Conservation (phyloP, 192 early-diverging fungal species). For the Coemansia sp. region DNA sequence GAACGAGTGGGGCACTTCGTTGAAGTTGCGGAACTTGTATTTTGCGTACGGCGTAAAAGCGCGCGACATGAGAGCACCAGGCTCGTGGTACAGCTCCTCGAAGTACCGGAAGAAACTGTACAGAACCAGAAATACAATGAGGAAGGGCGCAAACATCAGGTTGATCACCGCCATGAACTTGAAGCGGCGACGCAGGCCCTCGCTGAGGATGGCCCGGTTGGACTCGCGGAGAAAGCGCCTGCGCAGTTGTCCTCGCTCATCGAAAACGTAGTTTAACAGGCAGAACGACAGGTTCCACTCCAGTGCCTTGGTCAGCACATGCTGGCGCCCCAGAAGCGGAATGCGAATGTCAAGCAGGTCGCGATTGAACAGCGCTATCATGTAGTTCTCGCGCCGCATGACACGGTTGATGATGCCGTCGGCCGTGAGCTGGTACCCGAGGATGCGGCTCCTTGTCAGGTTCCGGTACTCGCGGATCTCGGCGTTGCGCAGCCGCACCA, state of each 20-base stretch:
- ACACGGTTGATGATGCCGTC: slow-evolving; percentile 89
- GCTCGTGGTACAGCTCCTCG: slow-evolving; percentile 82
- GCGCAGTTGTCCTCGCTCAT: slow-evolving; percentile 79
- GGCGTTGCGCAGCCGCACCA: slow-evolving; percentile 71
- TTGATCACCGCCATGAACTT: slow-evolving; percentile 86
- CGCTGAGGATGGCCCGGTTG: slow-evolving; percentile 64
- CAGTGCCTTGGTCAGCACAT: slow-evolving; percentile 80
- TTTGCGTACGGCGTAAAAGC: slow-evolving; percentile 82
- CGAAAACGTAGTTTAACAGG: slow-evolving; percentile 84
- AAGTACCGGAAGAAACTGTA: slow-evolving; percentile 93
- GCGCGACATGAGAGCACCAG: slow-evolving; percentile 75
- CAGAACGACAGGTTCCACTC: slow-evolving; percentile 93
- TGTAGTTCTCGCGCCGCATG: slow-evolving; percentile 96
- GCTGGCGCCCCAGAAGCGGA: slow-evolving; percentile 59
- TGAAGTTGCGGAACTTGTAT: slow-evolving; percentile 97
- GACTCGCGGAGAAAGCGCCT: slow-evolving; percentile 78
- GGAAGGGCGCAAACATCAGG: slow-evolving; percentile 83
- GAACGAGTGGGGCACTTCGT: slow-evolving; percentile 94
- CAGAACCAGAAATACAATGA: slow-evolving; percentile 75
- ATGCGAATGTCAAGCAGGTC: slow-evolving; percentile 81
- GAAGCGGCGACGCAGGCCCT: slow-evolving; percentile 76
- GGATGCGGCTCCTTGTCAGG: slow-evolving; percentile 53
- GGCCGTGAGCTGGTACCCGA: slow-evolving; percentile 60
- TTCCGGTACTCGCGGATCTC: slow-evolving; percentile 58
- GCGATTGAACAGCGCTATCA: slow-evolving; percentile 93